phyloP scores from a whole-genome alignment of 2,329 filamentous ascomycete species.

The Fusarium sp. region DNA sequence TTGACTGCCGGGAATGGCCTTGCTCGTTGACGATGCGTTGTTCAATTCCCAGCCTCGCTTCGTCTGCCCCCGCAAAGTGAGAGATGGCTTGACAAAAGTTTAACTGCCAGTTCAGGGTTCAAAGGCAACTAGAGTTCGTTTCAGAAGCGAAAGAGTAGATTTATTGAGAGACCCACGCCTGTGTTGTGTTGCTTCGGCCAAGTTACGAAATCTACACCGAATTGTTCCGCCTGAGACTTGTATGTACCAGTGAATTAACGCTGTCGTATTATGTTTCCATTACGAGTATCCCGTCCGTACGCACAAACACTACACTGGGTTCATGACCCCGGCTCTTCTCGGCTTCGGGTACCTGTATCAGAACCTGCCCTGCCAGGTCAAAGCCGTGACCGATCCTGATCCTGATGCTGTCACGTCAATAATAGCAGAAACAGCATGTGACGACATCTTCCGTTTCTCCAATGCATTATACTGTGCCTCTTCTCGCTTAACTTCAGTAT shows the following conservation, averaged over 20 bases:
- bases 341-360: conserved; percentile 32
- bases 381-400: not conserved
- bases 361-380: conserved; percentile 2
- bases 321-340: not conserved
- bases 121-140: not conserved
- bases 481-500: conserved; percentile 8
- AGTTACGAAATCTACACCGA: conserved; percentile 8
- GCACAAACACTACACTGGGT: not conserved
- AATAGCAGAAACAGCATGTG: conserved; percentile 18
- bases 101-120: not conserved
- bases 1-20: conserved; percentile 12
- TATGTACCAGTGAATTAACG: not conserved
- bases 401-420: conserved; percentile 7
- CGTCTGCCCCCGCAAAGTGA: not conserved
- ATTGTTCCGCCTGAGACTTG: not conserved
- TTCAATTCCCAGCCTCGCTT: conserved; percentile 26
- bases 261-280: not conserved
- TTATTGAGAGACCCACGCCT: conserved; percentile 11
- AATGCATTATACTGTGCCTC: conserved; percentile 4
- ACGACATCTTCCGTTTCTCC: not conserved
- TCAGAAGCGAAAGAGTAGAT: not conserved
- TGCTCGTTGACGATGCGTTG: conserved; percentile 26
- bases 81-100: not conserved
- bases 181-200: not conserved
- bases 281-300: not conserved